A percentile compares a stretch with the other conserved stretches of the same genome.
phyloP scores from a whole-genome alignment of 2,329 filamentous ascomycete species.

The Exophiala bonariae region DNA sequence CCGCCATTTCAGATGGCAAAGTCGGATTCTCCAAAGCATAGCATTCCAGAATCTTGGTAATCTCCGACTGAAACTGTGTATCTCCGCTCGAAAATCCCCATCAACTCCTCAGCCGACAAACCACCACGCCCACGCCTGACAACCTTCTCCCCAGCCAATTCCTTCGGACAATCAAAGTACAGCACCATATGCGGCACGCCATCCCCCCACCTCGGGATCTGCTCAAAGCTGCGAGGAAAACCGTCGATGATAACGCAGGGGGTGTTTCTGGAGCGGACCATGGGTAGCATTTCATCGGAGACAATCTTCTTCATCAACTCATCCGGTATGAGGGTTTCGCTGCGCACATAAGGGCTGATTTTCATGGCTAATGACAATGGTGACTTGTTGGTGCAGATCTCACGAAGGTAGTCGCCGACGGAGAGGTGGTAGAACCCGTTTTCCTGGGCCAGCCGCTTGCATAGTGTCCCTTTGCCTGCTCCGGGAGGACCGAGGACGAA shows the following conservation, averaged over 20 bases:
- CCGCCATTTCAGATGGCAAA: too few relatives aligned
- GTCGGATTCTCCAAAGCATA: slow-evolving; percentile 3
- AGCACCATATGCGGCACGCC: slow-evolving; percentile 13
- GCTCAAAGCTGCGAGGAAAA: slow-evolving; percentile 13
- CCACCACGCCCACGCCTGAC: slow-evolving; percentile 9
- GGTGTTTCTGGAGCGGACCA: neutral
- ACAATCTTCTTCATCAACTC: neutral
- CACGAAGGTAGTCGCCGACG: slow-evolving; percentile 31
- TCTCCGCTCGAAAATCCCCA: slow-evolving; percentile 22
- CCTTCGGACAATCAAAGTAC: slow-evolving; percentile 22
- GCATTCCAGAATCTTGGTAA: slow-evolving; percentile 10
- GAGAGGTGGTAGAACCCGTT: slow-evolving; percentile 30
- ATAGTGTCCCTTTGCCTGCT: slow-evolving; percentile 36
- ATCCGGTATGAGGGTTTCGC: slow-evolving; percentile 1
- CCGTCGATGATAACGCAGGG: slow-evolving; percentile 16
- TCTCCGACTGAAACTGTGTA: slow-evolving; percentile 22
- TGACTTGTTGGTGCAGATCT: neutral
- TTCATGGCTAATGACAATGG: neutral
- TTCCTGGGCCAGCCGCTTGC: slow-evolving; percentile 24
- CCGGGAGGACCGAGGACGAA: slow-evolving; percentile 28
- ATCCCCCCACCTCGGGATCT: slow-evolving; percentile 9
- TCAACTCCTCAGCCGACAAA: slow-evolving; percentile 14
- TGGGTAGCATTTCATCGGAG: neutral
- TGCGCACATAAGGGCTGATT: neutral
- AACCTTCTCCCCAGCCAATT: slow-evolving; percentile 17